Conservation (phyloP, 2,329 filamentous ascomycete species). For the Pleomassaria siparia region DNA sequence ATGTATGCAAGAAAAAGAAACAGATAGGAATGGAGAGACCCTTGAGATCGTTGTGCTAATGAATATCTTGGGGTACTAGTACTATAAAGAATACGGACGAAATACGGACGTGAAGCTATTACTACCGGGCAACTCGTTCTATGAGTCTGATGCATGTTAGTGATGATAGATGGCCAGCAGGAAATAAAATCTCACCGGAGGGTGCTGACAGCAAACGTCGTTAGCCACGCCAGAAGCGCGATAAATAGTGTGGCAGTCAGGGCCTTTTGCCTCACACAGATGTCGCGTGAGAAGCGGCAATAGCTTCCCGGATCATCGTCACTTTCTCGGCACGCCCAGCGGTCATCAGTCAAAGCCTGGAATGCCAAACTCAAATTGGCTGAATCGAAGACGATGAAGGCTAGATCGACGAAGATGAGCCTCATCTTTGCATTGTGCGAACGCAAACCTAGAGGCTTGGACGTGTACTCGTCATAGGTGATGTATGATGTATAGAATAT, state of each 20-base stretch:
- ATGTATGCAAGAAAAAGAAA: neutral
- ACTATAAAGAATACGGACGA: no score
- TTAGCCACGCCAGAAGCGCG: constrained; percentile 83
- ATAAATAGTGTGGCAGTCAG: constrained; percentile 78
- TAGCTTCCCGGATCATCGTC: neutral
- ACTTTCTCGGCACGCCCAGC: constrained; percentile 51
- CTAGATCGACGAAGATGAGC: constrained; percentile 85
- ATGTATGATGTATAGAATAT: constrained; percentile 91
- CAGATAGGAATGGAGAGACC: constrained; percentile 1
- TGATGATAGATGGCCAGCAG: neutral
- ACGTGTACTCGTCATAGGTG: constrained; percentile 94
- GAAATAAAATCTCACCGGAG: constrained; percentile 29
- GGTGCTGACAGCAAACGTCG: constrained; percentile 81
- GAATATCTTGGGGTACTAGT: constrained; percentile 4
- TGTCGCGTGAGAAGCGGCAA: constrained; percentile 41
- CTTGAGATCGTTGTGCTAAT: constrained; percentile 4
- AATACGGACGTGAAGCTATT: neutral
- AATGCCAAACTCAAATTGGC: constrained; percentile 91
- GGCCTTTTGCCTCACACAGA: constrained; percentile 67
- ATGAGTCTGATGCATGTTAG: constrained; percentile 11
- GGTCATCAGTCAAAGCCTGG: constrained; percentile 69
- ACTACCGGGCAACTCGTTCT: constrained; percentile 16
- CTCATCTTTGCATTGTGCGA: constrained; percentile 82
- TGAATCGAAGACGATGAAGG: constrained; percentile 97
- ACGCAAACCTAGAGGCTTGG: constrained; percentile 86